Evolutionary conservation across 2,329 filamentous ascomycete species (phyloP).

Genomic region (Trichoderma endophyticum): DNA sequence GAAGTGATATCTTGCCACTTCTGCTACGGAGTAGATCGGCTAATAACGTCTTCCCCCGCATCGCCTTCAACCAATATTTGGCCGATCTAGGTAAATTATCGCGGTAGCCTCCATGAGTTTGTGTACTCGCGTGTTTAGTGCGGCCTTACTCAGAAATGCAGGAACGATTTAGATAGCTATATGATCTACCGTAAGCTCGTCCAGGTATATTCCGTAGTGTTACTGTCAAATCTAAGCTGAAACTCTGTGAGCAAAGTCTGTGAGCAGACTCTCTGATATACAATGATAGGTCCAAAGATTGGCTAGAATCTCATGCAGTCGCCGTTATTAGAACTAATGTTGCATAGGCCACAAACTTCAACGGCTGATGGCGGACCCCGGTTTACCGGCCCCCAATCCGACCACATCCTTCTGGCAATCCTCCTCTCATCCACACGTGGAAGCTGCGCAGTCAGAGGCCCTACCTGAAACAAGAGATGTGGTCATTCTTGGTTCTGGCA

Average conservation of each 20-base stretch:
- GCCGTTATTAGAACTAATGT: not conserved
- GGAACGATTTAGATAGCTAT: not conserved
- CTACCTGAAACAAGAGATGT: not conserved
- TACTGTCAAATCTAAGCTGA: not conserved
- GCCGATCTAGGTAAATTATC: not conserved
- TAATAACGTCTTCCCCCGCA: not conserved
- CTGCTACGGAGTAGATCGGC: not conserved
- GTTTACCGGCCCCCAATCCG: not conserved
- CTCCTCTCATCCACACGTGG: not conserved
- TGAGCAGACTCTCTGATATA: not conserved
- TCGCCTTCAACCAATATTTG: not conserved
- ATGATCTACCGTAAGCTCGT: not conserved
- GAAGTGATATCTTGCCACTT: not conserved
- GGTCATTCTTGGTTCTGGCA: not conserved
- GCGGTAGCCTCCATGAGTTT: not conserved
- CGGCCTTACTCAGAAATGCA: not conserved
- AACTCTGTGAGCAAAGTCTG: not conserved
- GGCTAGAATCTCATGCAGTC: not conserved
- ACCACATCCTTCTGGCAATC: not conserved
- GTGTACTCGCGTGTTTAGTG: not conserved
- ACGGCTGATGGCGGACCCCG: not conserved
- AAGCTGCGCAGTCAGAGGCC: not conserved
- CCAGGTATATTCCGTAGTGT: not conserved
- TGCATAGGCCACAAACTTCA: not conserved
- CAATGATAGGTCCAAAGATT: not conserved